Conservation (phyloP, 2,329 filamentous ascomycete species). For the Leptographium lundbergii region DNA sequence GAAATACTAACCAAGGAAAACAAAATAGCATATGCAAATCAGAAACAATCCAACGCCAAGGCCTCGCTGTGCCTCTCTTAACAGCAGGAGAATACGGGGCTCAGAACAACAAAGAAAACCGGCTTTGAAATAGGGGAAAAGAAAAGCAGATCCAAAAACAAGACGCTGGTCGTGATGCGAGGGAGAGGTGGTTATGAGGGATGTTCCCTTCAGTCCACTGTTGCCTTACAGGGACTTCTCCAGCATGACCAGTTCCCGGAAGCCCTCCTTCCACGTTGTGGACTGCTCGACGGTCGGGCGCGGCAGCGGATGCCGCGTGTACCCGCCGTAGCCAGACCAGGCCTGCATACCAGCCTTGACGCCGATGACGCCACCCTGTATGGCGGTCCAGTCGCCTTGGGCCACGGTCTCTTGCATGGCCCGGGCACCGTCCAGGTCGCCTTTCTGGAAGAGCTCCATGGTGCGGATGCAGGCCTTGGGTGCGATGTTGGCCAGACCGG, state of each 20-base stretch:
- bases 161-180: too few relatives aligned
- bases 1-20: too few relatives aligned
- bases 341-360: conserved; percentile 55
- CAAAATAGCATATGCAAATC: too few relatives aligned
- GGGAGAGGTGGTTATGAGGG: too few relatives aligned
- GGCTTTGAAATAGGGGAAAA: too few relatives aligned
- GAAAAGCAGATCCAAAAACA: too few relatives aligned
- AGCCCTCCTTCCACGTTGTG: conserved; percentile 41
- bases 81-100: too few relatives aligned
- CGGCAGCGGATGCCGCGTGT: conserved; percentile 35
- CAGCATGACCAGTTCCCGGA: conserved; percentile 36
- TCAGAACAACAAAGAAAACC: too few relatives aligned
- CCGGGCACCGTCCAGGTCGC: conserved; percentile 45
- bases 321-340: conserved; percentile 55
- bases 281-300: conserved; percentile 35
- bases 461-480: conserved; percentile 53
- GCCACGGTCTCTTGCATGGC: conserved; percentile 53
- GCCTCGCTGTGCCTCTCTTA: too few relatives aligned
- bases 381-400: conserved; percentile 59
- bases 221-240: conserved; percentile 33
- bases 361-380: conserved; percentile 58
- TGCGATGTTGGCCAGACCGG: conserved; percentile 58
- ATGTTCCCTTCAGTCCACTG: too few relatives aligned
- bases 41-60: too few relatives aligned
- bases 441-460: conserved; percentile 45